phyloP scores from a whole-genome alignment of 2,329 filamentous ascomycete species.

The Epichloe hybrida region DNA sequence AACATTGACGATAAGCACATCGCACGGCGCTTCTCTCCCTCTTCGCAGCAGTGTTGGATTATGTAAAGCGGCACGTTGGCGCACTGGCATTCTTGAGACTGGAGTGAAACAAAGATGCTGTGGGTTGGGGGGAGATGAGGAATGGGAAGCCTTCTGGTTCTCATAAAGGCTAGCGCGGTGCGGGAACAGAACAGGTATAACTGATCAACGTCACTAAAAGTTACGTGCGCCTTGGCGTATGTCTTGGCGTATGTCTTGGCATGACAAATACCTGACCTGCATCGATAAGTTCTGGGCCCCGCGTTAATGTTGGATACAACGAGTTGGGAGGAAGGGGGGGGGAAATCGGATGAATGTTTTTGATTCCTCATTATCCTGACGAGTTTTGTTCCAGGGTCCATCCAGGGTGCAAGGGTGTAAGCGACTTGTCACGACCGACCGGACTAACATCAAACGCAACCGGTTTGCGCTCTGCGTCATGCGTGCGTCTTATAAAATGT shows the following conservation, averaged over 20 bases:
- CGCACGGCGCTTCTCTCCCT: no score
- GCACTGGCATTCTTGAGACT: conserved; percentile 1
- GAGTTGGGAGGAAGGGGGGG: no score
- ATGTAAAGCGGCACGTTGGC: background rate
- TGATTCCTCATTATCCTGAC: background rate
- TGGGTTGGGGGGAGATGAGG: background rate
- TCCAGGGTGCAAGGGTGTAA: no score
- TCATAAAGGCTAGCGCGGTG: background rate
- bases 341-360: background rate
- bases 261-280: background rate
- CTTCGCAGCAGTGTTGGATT: background rate
- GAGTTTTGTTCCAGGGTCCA: background rate
- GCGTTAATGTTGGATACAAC: background rate
- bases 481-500: no score
- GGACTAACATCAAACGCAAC: no score
- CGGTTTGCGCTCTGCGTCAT: no score
- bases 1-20: no score
- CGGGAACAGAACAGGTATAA: no score
- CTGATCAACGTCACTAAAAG: no score
- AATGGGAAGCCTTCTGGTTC: background rate
- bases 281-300: background rate
- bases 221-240: background rate
- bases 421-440: no score
- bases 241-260: no score
- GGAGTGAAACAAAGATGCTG: conserved; percentile 1